Base-by-base conservation (phyloP, 139 green algal species). In the Pleodorina starrii region DNA sequence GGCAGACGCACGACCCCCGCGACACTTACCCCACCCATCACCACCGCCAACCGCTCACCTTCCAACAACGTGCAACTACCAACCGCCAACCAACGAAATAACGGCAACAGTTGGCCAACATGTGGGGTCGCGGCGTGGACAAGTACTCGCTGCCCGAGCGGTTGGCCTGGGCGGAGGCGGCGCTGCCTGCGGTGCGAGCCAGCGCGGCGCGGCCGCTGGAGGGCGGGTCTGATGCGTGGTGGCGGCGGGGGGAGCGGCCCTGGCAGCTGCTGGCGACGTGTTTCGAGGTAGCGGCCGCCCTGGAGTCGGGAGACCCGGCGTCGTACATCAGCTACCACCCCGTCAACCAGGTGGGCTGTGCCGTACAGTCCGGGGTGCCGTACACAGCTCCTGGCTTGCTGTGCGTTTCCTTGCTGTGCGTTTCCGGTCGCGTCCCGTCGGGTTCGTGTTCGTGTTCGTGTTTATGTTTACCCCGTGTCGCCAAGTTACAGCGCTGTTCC, bases 221-320 rank as follows among this genome's bases (percentile, higher is more conserved):
- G 51, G 87, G 83, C 38, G 48, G 63, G 1, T 43, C 87, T 7
- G 27, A n/a, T 0, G 35, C 72, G 23, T 98, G 95, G 95, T 99
- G 98, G 97, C 89, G 93, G 81, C 38, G 93, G 0, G 97, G 92
- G 2, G 97, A 99, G 89, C 93, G 96, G 79, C 98, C 98, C 0
- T 99, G 97, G 94, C 97, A 99, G 93, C 91, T 96, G 54, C 94
- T 99, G 86, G 98, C 97, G 0, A 95, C 94, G 6, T 99, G 96
- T 95, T 93, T 96, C 40, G 98, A 99, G 81, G 93, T 99, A 4
- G 38, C 60, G 2, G 91, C 85, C 16, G 97, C 97, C 11, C 72
- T 97, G n/a, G 48, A 81, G 21, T 71, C 73, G 40, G 79, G 82
- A 80, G 57, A 40, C 38, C 97, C 97, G 1, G 85, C 88, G 10